These are phyloP conservation scores for Colletotrichum spaethianum DNA, from an alignment of 2,329 filamentous ascomycete genomes.

Conservation along the genomic window DNA sequence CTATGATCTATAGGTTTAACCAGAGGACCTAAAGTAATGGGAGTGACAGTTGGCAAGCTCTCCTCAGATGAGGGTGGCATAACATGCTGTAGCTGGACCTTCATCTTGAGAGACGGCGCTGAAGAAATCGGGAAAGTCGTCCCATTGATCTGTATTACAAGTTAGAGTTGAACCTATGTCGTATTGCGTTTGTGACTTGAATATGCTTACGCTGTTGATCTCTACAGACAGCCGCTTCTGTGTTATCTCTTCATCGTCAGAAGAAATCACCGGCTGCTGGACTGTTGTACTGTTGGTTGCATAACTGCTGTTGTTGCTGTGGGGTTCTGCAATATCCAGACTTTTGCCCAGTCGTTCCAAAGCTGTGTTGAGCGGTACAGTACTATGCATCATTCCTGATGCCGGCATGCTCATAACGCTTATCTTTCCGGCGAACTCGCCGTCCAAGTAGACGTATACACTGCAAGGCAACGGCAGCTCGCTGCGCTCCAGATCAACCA, in stretches of 20 bases:
- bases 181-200: not conserved
- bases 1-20: constrained; percentile 3
- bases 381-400: not conserved
- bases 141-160: not conserved
- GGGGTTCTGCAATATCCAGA: not conserved
- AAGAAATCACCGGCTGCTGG: not conserved
- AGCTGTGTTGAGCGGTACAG: not conserved
- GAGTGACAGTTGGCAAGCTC: not conserved
- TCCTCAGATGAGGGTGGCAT: not conserved
- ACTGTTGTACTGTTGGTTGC: not conserved
- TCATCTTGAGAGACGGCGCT: constrained; percentile 11
- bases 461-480: constrained; percentile 54
- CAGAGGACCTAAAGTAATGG: not conserved
- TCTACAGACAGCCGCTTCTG: constrained; percentile 12
- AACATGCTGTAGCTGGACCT: constrained; percentile 14
- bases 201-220: constrained; percentile 7
- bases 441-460: constrained; percentile 52
- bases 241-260: not conserved
- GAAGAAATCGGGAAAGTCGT: constrained; percentile 2
- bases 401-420: constrained; percentile 50
- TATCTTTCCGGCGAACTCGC: constrained; percentile 51
- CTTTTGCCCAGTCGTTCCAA: not conserved
- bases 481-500: constrained; percentile 51
- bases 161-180: not conserved
- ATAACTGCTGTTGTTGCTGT: not conserved